These are phyloP conservation scores for Aspergillus sparsus DNA, from an alignment of 495 filamentous ascomycete species.

Conservation along the genomic window DNA sequence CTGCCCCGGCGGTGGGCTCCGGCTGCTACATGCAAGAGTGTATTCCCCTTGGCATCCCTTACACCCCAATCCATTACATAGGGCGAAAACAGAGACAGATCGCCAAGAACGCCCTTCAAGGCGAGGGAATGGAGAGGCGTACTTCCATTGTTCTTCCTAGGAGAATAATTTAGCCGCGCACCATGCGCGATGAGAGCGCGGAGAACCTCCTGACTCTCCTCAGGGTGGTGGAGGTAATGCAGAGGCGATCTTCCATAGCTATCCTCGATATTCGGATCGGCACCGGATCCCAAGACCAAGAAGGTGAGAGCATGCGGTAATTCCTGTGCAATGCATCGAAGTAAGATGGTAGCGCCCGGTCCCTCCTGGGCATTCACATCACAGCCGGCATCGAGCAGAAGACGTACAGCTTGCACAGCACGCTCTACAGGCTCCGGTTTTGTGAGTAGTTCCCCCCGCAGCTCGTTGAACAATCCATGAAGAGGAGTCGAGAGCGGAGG, in stretches of 20 bases:
- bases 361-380: constrained; percentile 9
- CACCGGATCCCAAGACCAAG: neutral
- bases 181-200: neutral
- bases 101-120: neutral
- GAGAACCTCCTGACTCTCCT: neutral
- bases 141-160: neutral
- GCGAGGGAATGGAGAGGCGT: constrained; percentile 5
- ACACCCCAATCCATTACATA: constrained; percentile 21
- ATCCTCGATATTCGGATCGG: neutral
- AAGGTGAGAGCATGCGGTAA: neutral
- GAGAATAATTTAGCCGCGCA: neutral
- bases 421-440: neutral
- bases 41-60: constrained; percentile 22
- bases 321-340: neutral
- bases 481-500: constrained; percentile 1
- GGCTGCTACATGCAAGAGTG: constrained; percentile 27
- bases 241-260: neutral
- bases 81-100: constrained; percentile 3
- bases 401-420: neutral
- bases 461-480: neutral
- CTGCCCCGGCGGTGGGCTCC: neutral
- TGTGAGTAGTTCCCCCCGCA: neutral
- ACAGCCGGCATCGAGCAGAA: constrained; percentile 9
- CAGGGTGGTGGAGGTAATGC: neutral
- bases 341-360: neutral